Base-by-base conservation (phyloP, 106 monocot species). In the Alisma plantagoaquatica region DNA sequence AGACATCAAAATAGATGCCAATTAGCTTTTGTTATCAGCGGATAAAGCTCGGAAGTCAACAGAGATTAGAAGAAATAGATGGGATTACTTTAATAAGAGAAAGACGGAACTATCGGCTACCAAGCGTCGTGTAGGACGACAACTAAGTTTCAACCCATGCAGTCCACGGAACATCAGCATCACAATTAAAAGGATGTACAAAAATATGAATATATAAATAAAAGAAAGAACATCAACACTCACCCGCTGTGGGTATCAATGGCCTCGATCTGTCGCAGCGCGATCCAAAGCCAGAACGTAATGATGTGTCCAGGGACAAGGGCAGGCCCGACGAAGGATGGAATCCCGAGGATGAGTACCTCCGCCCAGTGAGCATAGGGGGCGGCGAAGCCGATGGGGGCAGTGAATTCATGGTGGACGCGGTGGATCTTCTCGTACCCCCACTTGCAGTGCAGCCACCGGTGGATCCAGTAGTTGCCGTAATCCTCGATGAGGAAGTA, bases 311-410 rank as follows among this genome's bases (percentile, higher is more conserved):
- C 65, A 0, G 94, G 94, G 2, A 51, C 88, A 5, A 94, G 33
- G 7, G 77, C 84, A 2, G 94, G 94, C 12, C 94, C 94, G 0
- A 71, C 58, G 27, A 88, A 81, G 0, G 94, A 77, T 2, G 94
- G 87, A 26, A 84, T 80, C 18, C 94, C 94, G 5, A 88, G 80
- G 4, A 88, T 16, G 3, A 94, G 60, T 19, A 88, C 81, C 62
- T 94, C 94, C 0, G 75, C 77, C 94, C 88, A 88, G 60, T 94
- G 94, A 0, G 88, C 94, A 41, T 94, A 84, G 2, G 94, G 84
- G 0, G 88, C 94, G 0, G 88, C 94, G 44, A 94, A 94, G 17
- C 88, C 87, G 27, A 94, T 71, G 4, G 94, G 94, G 0, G 94
- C 87, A 0, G 77, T 94, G 66, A 69, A 88, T 67, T 94, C 94